These are phyloP conservation scores for Dothideomycetes sp. DNA, from an alignment of 2,329 filamentous ascomycete species.

Conservation along the genomic window DNA sequence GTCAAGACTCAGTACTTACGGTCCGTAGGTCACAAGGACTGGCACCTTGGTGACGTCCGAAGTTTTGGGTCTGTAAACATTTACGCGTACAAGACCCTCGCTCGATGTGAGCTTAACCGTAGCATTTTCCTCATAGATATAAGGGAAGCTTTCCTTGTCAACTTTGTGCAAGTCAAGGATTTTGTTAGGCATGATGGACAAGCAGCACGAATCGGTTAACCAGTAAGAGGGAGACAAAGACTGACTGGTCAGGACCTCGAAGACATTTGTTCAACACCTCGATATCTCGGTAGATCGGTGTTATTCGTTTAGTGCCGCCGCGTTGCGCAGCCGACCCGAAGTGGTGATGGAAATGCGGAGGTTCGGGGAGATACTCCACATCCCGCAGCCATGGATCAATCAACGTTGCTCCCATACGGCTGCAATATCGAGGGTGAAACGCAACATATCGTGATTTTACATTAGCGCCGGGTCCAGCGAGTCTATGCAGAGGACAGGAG, in stretches of 20 bases:
- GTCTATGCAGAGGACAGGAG: too few species aligned
- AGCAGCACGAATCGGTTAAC: too few species aligned
- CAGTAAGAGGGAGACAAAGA: too few species aligned
- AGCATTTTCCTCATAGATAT: conserved; percentile 23
- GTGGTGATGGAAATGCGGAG: not conserved
- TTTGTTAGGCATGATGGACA: conserved; percentile 20
- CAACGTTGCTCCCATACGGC: too few species aligned
- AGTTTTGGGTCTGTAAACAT: conserved; percentile 23
- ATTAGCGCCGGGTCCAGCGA: too few species aligned
- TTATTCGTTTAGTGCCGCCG: too few species aligned
- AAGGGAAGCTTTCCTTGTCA: conserved; percentile 19
- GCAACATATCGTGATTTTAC: too few species aligned
- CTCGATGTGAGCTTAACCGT: conserved; percentile 18
- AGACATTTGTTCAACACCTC: conserved; percentile 5
- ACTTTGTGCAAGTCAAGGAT: conserved; percentile 20
- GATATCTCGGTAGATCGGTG: too few species aligned
- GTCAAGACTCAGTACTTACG: conserved; percentile 16
- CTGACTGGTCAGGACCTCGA: too few species aligned
- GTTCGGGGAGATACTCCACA: conserved; percentile 4
- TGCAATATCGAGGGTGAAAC: too few species aligned
- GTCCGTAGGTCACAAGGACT: conserved; percentile 59
- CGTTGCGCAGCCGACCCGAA: too few species aligned
- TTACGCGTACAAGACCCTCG: conserved; percentile 21
- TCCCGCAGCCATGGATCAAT: too few species aligned
- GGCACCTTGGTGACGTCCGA: conserved; percentile 32